Evolutionary conservation across 177 flowering plant genomes (phyloP).

Genomic region (Vitis hybrid): DNA sequence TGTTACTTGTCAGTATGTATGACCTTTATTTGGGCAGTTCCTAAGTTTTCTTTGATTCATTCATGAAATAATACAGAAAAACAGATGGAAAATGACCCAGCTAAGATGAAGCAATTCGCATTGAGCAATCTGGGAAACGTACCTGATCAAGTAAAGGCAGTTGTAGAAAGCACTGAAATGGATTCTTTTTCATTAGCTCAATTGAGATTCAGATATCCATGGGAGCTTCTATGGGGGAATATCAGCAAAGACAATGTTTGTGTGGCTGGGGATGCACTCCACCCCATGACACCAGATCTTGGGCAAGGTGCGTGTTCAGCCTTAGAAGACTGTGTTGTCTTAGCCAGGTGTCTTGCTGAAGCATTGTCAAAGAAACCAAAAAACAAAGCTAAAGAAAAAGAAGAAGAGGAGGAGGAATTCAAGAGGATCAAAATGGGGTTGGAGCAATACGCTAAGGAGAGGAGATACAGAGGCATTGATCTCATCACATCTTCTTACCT

Average conservation of each 20-base stretch:
- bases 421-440: constrained; percentile 35
- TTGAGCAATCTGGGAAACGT: constrained; percentile 44
- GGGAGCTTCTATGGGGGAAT: constrained; percentile 56
- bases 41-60: not conserved
- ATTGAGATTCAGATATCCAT: constrained; percentile 51
- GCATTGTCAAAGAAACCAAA: constrained; percentile 22
- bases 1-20: not conserved
- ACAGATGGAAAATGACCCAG: constrained; percentile 35
- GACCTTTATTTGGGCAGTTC: not conserved
- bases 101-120: constrained; percentile 59
- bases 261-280: constrained; percentile 81
- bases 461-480: constrained; percentile 55
- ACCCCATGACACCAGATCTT: constrained; percentile 89
- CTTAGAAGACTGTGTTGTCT: constrained; percentile 58
- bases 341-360: constrained; percentile 46
- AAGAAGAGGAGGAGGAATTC: constrained; percentile 15
- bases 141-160: constrained; percentile 29
- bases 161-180: constrained; percentile 39
- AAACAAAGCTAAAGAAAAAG: not conserved
- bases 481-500: constrained; percentile 49
- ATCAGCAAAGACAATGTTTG: constrained; percentile 59
- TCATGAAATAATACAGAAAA: constrained; percentile 15
- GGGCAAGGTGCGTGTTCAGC: constrained; percentile 88
- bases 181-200: constrained; percentile 34
- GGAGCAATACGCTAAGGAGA: constrained; percentile 39